Evolutionary conservation across 768 basidiomycete species (phyloP), one percentile per base, ranked within the genome.

Genomic region (Pisolithus albus): DNA sequence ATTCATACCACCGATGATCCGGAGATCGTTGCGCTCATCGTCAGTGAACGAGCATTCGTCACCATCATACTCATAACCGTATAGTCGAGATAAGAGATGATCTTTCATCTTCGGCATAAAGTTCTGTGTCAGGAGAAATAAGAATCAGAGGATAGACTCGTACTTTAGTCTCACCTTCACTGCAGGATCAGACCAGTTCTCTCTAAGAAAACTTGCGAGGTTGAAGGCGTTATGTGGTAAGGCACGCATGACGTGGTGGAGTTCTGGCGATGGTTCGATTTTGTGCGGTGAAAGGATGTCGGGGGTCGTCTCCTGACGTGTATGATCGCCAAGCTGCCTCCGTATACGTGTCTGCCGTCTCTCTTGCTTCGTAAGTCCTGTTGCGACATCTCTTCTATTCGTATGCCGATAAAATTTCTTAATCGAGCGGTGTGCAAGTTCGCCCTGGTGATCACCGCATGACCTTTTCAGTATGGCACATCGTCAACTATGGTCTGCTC

Each of bases 381-480:
- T 36, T 0, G 45, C 34, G 3, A 57, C 53, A n/a, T 67, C 45
- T 1, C 57, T 62, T 53, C 74, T 75, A 56, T 73, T 75, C 0
- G 69, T 72, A 1, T 60, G 46, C 0, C 41, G 50, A 43, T 76
- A 78, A 13, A 69, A 54, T 0, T 52, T 54, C 53, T 80, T 78
- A 19, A 73, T 54, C 0, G 23, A 43, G 0, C 59, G 49, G 48
- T 78, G 74, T 28, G 70, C 64, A 0, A 67, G 62, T 58, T 75
- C 73, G 13, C 70, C 66, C 74, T 75, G 30, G 10, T 18, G 5
- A 11, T 21, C 19, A 24, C 10, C 32, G 16, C 34, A n/a, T 9
- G 41, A 19, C 7, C 34, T 15, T 13, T 18, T 23, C 9, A 26
- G 21, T 19, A 26, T 7, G 16, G 34, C 7, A 7, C 36, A 37